Percentiles rank a stretch among this genome's conserved stretches.
Evolutionary conservation across 768 basidiomycete genomes (phyloP).

Genomic region (Leccinum sublutescens): DNA sequence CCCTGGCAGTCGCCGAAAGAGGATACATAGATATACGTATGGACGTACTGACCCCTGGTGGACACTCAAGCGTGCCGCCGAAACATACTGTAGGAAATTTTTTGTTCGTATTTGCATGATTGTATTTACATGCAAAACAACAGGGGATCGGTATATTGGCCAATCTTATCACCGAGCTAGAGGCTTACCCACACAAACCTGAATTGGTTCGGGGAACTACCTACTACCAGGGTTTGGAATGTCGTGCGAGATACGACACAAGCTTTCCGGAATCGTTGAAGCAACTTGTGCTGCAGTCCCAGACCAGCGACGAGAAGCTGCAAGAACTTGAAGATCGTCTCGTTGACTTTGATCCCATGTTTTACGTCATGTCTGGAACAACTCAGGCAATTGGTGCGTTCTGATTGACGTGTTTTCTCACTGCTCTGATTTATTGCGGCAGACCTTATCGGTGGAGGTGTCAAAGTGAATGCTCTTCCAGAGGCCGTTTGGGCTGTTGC

Average conservation of each 20-base stretch:
- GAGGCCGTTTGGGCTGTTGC: constrained; percentile 38
- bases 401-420: not conserved
- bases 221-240: constrained; percentile 37
- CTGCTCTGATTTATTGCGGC: constrained; percentile 28
- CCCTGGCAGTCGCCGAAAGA: constrained; percentile 38
- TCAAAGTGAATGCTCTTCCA: constrained; percentile 48
- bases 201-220: constrained; percentile 27
- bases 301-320: constrained; percentile 20
- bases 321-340: constrained; percentile 17
- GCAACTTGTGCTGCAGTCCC: constrained; percentile 24
- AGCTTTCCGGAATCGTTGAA: constrained; percentile 28
- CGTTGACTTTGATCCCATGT: constrained; percentile 19
- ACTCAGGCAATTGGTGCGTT: constrained; percentile 29
- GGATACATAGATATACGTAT: constrained; percentile 44
- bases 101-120: not conserved
- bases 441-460: constrained; percentile 42
- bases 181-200: constrained; percentile 42
- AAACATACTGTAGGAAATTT: constrained; percentile 43
- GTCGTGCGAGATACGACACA: constrained; percentile 40
- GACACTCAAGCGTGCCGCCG: constrained; percentile 55
- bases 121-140: not conserved
- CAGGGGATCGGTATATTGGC: constrained; percentile 53
- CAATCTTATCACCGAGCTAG: constrained; percentile 44
- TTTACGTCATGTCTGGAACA: constrained; percentile 22
- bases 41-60: constrained; percentile 46